phyloP scores from a whole-genome alignment of 1,284 basidiomycete species.

The Tremellales sp. region DNA sequence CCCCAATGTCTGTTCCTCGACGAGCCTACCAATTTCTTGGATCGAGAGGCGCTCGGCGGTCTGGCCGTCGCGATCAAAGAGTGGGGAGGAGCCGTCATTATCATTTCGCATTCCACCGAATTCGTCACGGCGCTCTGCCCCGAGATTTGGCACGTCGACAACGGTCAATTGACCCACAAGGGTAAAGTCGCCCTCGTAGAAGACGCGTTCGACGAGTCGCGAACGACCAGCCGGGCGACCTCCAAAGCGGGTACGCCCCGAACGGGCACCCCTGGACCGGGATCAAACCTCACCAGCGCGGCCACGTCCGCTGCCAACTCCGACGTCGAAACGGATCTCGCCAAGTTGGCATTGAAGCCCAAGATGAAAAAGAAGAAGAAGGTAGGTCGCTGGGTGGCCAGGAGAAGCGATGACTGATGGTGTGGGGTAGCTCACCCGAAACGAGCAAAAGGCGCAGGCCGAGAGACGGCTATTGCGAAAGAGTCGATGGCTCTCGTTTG shows the following conservation, averaged over 20 bases:
- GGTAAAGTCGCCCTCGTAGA: conserved; percentile 82
- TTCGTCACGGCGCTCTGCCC: conserved; percentile 82
- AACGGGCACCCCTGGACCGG: conserved; percentile 43
- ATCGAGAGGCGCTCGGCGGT: conserved; percentile 60
- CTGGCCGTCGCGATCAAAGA: conserved; percentile 93
- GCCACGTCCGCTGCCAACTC: conserved; percentile 44
- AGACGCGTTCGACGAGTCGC: conserved; percentile 59
- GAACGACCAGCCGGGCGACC: conserved; percentile 35
- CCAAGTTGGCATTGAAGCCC: conserved; percentile 45
- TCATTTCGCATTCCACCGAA: conserved; percentile 92
- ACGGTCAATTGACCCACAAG: conserved; percentile 69
- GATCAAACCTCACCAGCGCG: conserved; percentile 40
- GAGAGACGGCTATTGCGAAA: conserved; percentile 75
- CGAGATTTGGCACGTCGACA: conserved; percentile 55
- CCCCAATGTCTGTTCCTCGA: conserved; percentile 57
- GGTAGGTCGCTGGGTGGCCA: conserved; percentile 1
- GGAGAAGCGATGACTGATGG: conserved; percentile 1
- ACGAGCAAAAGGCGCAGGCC: conserved; percentile 83
- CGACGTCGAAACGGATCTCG: conserved; percentile 48
- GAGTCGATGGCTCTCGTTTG: conserved; percentile 76
- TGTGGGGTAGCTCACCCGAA: conserved; percentile 59
- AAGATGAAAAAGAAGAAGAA: conserved; percentile 80
- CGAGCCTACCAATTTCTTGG: conserved; percentile 97
- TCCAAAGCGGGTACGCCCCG: conserved; percentile 45
- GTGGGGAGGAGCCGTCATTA: conserved; percentile 94